Evolutionary conservation across 352 stramenopile species (phyloP).

Genomic region (Phytophthora litchii): DNA sequence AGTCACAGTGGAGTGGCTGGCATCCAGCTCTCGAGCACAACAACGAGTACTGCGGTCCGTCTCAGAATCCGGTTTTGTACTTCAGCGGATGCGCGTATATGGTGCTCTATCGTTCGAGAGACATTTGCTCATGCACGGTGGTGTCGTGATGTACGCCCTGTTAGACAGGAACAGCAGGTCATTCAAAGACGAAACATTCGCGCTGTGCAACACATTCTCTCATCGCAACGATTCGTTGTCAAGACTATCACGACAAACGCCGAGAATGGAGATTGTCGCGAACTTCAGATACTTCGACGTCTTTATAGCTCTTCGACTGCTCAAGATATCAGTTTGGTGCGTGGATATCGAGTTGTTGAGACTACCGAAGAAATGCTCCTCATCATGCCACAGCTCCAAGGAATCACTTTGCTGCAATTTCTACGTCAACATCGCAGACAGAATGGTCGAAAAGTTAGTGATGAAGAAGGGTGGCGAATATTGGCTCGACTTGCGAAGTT

Average conservation of each 20-base stretch:
- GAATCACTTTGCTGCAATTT: slow-evolving; percentile 50
- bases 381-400: slow-evolving; percentile 61
- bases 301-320: slow-evolving; percentile 23
- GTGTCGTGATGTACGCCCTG: slow-evolving; percentile 34
- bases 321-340: slow-evolving; percentile 32
- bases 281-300: slow-evolving; percentile 50
- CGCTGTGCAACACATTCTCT: slow-evolving; percentile 14
- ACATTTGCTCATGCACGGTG: slow-evolving; percentile 47
- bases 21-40: slow-evolving; percentile 46
- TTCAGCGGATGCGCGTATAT: slow-evolving; percentile 55
- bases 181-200: slow-evolving; percentile 6
- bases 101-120: slow-evolving; percentile 45
- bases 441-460: slow-evolving; percentile 23
- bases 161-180: neutral
- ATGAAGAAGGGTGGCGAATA: slow-evolving; percentile 14
- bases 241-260: slow-evolving; percentile 39
- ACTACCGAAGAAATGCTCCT: slow-evolving; percentile 48
- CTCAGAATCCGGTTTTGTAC: slow-evolving; percentile 58
- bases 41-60: slow-evolving; percentile 20
- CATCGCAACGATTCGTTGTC: slow-evolving; percentile 43
- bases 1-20: neutral
- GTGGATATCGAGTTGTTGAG: slow-evolving; percentile 59
- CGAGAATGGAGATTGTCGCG: slow-evolving; percentile 33
- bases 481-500: slow-evolving; percentile 18
- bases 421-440: slow-evolving; percentile 29